These are phyloP conservation scores for Picea abies DNA, from an alignment of 83 land plant genomes.

Conservation along the genomic window DNA sequence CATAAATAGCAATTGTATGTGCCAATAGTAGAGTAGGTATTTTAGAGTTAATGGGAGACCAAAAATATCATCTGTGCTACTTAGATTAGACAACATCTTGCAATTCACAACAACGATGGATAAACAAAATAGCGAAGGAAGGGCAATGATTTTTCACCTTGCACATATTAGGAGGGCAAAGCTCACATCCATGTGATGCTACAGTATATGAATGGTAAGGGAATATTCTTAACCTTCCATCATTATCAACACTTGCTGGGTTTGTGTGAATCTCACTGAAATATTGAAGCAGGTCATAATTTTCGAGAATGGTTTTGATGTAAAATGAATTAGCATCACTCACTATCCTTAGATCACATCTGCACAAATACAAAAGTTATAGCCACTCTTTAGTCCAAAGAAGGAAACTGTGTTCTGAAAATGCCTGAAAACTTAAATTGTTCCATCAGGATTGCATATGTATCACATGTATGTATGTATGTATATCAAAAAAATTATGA, in stretches of 20 bases:
- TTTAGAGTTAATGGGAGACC: not conserved
- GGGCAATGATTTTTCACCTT: conserved; percentile 55
- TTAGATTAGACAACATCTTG: not conserved
- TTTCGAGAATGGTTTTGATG: conserved; percentile 80
- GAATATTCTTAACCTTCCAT: conserved; percentile 66
- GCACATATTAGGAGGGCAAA: conserved; percentile 98
- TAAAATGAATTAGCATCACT: conserved; percentile 90
- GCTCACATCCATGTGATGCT: conserved; percentile 76
- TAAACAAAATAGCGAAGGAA: not conserved
- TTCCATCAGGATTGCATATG: too few species aligned
- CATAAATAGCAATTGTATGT: too few species aligned
- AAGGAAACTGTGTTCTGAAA: too few species aligned
- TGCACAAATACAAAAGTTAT: conserved; percentile 20
- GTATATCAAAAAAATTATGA: too few species aligned
- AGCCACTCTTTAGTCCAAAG: not conserved
- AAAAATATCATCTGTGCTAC: not conserved
- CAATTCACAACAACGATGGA: not conserved
- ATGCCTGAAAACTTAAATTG: too few species aligned
- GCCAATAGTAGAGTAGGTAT: not conserved
- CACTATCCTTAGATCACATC: conserved; percentile 87
- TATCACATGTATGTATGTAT: too few species aligned
- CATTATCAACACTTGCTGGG: conserved; percentile 64
- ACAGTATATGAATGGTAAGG: conserved; percentile 61
- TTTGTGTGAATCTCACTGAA: conserved; percentile 82
- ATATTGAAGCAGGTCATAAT: conserved; percentile 47